These are phyloP conservation scores for Globisporangium cylindrosporum DNA, from an alignment of 352 stramenopile species.

Conservation along the genomic window DNA sequence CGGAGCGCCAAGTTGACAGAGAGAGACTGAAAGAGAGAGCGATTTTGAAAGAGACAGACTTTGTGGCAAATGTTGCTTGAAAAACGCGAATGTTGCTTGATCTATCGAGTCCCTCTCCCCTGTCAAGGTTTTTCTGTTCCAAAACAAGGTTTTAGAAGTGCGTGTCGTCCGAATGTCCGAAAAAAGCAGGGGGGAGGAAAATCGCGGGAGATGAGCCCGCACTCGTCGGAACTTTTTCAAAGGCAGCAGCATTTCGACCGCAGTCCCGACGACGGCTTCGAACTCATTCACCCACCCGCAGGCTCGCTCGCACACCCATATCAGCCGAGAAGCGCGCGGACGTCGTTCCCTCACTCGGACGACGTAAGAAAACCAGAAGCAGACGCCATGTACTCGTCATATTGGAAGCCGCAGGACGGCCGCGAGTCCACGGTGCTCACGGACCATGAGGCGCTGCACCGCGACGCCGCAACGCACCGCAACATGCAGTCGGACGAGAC, in stretches of 20 bases:
- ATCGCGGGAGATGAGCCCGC: conserved; percentile 4
- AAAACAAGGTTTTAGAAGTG: not conserved
- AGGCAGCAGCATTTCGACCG: not conserved
- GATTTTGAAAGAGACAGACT: conserved; percentile 9
- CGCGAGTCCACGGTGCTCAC: conserved; percentile 73
- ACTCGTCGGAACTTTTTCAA: conserved; percentile 8
- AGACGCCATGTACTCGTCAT: conserved; percentile 81
- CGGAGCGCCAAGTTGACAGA: conserved; percentile 5
- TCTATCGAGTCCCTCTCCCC: not conserved
- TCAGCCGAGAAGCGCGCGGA: conserved; percentile 1
- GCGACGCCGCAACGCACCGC: conserved; percentile 74
- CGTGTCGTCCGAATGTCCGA: conserved; percentile 7
- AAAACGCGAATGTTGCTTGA: conserved; percentile 11
- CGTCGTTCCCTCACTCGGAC: not conserved
- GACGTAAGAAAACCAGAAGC: not conserved
- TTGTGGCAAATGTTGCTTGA: not conserved
- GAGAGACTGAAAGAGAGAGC: not conserved
- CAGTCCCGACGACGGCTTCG: not conserved
- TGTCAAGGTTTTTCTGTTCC: not conserved
- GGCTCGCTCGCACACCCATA: not conserved
- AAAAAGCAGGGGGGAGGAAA: not conserved
- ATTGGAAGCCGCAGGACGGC: conserved; percentile 73
- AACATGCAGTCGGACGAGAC: conserved; percentile 80
- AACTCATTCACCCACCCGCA: not conserved
- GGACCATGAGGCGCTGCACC: conserved; percentile 82